phyloP scores from a whole-genome alignment of 768 basidiomycete species.

The Phylloporus sp. region DNA sequence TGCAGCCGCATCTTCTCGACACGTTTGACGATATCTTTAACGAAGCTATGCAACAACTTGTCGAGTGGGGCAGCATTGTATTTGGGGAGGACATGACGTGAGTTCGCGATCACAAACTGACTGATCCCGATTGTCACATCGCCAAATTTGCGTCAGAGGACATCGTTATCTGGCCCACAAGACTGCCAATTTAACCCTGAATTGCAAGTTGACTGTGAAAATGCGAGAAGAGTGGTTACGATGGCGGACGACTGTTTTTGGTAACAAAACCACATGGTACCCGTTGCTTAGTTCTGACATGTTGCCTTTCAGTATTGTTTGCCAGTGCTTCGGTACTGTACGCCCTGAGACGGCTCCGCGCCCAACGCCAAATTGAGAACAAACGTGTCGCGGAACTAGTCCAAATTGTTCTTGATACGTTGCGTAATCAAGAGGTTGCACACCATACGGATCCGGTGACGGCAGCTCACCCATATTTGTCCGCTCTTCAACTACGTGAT shows the following conservation, averaged over 20 bases:
- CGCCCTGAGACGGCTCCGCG: conserved; percentile 32
- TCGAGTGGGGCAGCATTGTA: conserved; percentile 68
- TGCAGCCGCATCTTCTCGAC: conserved; percentile 50
- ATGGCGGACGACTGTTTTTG: conserved; percentile 60
- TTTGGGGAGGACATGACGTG: conserved; percentile 61
- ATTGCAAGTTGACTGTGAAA: conserved; percentile 63
- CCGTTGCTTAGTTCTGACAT: conserved; percentile 16
- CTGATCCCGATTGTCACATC: conserved; percentile 21
- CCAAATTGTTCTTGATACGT: conserved; percentile 70
- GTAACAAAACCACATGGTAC: conserved; percentile 35
- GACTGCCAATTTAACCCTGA: conserved; percentile 60
- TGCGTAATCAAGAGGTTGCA: conserved; percentile 77
- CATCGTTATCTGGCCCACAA: conserved; percentile 72
- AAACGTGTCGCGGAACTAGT: conserved; percentile 69
- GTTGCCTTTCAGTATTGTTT: conserved; percentile 26
- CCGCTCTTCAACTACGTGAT: conserved; percentile 85
- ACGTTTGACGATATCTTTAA: conserved; percentile 70
- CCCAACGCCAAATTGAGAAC: conserved; percentile 51
- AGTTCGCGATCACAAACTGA: conserved; percentile 33
- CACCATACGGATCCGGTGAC: conserved; percentile 79
- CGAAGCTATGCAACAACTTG: conserved; percentile 73
- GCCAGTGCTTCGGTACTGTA: conserved; percentile 12
- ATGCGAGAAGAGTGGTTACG: conserved; percentile 60
- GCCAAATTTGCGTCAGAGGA: conserved; percentile 43
- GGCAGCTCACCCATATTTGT: conserved; percentile 69